Conservation (phyloP, 2,329 filamentous ascomycete species). For the Chrysoporthe austroafricana region DNA sequence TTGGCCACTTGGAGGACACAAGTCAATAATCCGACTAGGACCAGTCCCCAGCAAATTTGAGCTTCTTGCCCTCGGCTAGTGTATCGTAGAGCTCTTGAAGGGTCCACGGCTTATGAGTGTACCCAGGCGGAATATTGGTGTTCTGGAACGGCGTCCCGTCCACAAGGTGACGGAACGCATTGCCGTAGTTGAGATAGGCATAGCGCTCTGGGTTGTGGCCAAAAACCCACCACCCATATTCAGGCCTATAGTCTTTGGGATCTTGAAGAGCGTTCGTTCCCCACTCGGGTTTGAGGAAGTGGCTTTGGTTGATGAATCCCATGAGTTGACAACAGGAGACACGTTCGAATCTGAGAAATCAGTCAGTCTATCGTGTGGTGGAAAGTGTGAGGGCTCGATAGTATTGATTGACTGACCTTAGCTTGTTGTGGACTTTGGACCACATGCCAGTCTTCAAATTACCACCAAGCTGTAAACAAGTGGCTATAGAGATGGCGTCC, state of each 20-base stretch:
- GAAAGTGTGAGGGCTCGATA: too few relatives aligned
- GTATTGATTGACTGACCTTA: slow-evolving; percentile 12
- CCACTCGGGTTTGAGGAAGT: slow-evolving; percentile 30
- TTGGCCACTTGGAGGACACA: too few relatives aligned
- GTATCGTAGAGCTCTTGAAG: background rate
- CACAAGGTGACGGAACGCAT: slow-evolving; percentile 13
- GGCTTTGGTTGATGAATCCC: slow-evolving; percentile 31
- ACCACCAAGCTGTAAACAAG: slow-evolving; percentile 46
- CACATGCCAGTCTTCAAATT: slow-evolving; percentile 39
- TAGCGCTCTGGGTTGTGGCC: slow-evolving; percentile 31
- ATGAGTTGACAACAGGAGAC: slow-evolving; percentile 29
- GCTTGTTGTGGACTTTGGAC: slow-evolving; percentile 17
- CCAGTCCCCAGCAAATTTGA: slow-evolving; percentile 22
- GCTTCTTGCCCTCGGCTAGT: slow-evolving; percentile 16
- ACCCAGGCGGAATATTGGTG: slow-evolving; percentile 10
- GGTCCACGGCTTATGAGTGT: slow-evolving; percentile 14
- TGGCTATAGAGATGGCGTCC: slow-evolving; percentile 44
- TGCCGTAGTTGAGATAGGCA: slow-evolving; percentile 19
- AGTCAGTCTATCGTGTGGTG: background rate
- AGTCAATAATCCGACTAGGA: slow-evolving; percentile 1
- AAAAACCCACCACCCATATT: slow-evolving; percentile 33
- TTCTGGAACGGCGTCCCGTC: slow-evolving; percentile 18
- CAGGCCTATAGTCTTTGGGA: slow-evolving; percentile 14
- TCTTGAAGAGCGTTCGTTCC: slow-evolving; percentile 21
- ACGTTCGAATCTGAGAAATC: slow-evolving; percentile 23